These are phyloP conservation scores for Apium graveolens DNA, from an alignment of 129 eudicot genomes.

Conservation along the genomic window DNA sequence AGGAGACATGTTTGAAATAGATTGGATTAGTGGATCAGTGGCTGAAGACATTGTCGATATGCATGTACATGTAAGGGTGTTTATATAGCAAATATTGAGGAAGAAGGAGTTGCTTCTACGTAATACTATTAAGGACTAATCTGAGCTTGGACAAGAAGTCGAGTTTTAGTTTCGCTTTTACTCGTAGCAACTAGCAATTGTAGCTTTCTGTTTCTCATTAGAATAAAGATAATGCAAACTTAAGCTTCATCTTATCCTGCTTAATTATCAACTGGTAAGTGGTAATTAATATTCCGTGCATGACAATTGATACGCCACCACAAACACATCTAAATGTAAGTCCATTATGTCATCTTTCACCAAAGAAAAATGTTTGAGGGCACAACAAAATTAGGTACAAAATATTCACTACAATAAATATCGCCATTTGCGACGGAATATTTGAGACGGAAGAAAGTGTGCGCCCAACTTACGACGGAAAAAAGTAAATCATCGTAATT, in stretches of 20 bases:
- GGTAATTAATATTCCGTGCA: neutral
- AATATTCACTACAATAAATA: too few relatives aligned
- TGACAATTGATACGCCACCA: too few relatives aligned
- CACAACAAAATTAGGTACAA: too few relatives aligned
- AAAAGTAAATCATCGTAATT: too few relatives aligned
- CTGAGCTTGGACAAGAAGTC: constrained; percentile 6
- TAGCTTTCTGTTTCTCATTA: neutral
- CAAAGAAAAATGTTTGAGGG: too few relatives aligned
- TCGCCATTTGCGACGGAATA: too few relatives aligned
- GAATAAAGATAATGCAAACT: neutral
- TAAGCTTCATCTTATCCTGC: neutral
- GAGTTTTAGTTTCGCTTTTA: constrained; percentile 4
- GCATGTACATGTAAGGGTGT: neutral
- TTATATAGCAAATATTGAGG: neutral
- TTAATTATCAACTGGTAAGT: neutral
- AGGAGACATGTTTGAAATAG: constrained; percentile 10
- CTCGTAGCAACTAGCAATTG: neutral
- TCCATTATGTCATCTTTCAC: too few relatives aligned
- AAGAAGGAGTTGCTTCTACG: neutral
- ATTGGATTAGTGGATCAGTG: neutral
- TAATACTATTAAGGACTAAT: neutral
- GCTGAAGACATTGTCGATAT: constrained; percentile 7
- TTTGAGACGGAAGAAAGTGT: too few relatives aligned
- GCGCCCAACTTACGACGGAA: too few relatives aligned
- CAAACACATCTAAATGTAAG: too few relatives aligned